These are phyloP conservation scores for Atkinsonella texensis DNA, from an alignment of 2,329 filamentous ascomycete genomes.

Conservation along the genomic window DNA sequence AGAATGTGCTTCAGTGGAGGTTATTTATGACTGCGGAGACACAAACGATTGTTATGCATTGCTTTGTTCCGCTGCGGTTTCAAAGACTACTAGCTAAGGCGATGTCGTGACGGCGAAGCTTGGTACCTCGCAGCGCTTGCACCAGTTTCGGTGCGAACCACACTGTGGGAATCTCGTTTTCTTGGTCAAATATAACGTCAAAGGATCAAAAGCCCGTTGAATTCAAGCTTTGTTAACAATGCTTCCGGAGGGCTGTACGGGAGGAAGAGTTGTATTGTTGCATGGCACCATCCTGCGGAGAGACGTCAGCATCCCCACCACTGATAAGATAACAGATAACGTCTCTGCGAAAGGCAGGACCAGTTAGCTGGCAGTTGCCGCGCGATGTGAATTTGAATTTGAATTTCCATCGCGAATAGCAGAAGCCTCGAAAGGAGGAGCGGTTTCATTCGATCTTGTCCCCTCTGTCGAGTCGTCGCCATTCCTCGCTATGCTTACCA, in stretches of 20 bases:
- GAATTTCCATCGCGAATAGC: neutral
- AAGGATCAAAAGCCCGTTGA: neutral
- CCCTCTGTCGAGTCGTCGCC: neutral
- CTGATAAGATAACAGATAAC: neutral
- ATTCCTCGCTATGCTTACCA: slow-evolving; percentile 27
- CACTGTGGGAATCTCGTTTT: too few relatives aligned
- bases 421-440: neutral
- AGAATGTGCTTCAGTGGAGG: slow-evolving; percentile 3
- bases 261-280: neutral
- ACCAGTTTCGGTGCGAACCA: too few relatives aligned
- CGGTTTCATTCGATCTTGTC: neutral
- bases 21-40: neutral
- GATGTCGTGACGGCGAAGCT: neutral
- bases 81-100: neutral
- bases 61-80: neutral
- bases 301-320: neutral
- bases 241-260: too few relatives aligned
- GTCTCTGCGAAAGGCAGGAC: neutral
- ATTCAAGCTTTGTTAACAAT: neutral
- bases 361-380: neutral
- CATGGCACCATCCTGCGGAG: neutral
- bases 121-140: too few relatives aligned
- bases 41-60: slow-evolving; percentile 26
- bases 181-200: neutral
- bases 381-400: neutral